A percentile compares a stretch with the other conserved stretches of the same genome.
These are phyloP conservation scores for Cruciata laevipes DNA, from an alignment of 257 asterid genomes.

Conservation along the genomic window DNA sequence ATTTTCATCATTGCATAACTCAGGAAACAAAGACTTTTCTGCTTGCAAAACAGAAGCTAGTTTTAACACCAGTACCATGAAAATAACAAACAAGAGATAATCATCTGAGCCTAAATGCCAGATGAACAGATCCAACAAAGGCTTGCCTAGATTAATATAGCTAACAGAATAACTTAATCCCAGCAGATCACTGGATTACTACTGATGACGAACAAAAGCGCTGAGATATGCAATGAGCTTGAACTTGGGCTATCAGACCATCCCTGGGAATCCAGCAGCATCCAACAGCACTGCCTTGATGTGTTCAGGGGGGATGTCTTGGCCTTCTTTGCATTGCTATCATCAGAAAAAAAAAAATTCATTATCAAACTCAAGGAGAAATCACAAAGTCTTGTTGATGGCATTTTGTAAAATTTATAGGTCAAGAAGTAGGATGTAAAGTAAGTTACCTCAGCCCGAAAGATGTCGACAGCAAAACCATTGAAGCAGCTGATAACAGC, in stretches of 20 bases:
- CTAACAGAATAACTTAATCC: background rate
- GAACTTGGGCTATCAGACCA: conserved; percentile 25
- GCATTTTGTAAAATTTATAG: background rate
- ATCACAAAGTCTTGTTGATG: background rate
- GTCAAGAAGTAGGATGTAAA: background rate
- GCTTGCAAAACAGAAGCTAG: background rate
- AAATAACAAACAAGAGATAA: background rate
- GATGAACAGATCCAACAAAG: background rate
- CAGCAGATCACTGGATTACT: conserved; percentile 11
- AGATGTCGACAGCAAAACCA: conserved; percentile 81
- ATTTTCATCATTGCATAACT: background rate
- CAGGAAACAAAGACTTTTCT: background rate
- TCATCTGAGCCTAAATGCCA: background rate
- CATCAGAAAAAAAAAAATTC: background rate
- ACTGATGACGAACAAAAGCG: background rate
- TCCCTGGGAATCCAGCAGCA: conserved; percentile 72
- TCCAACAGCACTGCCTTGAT: conserved; percentile 74
- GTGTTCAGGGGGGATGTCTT: conserved; percentile 68
- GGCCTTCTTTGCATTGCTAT: conserved; percentile 84
- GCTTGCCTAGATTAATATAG: conserved; percentile 7
- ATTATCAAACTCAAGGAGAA: background rate
- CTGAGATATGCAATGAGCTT: background rate
- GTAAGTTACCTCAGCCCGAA: conserved; percentile 89
- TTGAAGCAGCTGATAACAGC: conserved; percentile 97
- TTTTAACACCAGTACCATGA: background rate